Evolutionary conservation across 1,284 basidiomycete species (phyloP).

Genomic region (Kwoniella shivajii): DNA sequence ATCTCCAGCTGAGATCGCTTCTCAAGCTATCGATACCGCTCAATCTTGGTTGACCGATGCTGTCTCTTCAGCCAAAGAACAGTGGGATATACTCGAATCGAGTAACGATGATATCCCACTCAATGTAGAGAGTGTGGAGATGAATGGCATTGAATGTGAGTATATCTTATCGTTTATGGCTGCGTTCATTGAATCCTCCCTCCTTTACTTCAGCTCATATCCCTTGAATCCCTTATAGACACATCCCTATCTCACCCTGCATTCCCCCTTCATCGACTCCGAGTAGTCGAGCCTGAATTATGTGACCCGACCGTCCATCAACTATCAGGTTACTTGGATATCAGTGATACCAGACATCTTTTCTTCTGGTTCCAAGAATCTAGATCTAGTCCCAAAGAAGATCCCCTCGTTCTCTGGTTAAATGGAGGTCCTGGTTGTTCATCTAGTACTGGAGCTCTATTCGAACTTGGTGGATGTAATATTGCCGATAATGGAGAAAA

Average conservation of each 20-base stretch:
- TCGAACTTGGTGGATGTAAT: conserved; percentile 78
- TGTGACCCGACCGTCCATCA: conserved; percentile 84
- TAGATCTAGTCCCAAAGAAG: conserved; percentile 68
- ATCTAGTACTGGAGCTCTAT: conserved; percentile 70
- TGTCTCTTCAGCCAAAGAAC: conserved; percentile 21
- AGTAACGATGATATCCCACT: conserved; percentile 52
- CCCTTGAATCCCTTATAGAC: conserved; percentile 19
- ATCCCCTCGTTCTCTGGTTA: conserved; percentile 80
- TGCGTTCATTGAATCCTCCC: background rate
- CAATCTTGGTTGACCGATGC: conserved; percentile 33
- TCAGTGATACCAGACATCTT: conserved; percentile 69
- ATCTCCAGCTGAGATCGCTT: conserved; percentile 28
- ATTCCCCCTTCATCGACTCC: conserved; percentile 69
- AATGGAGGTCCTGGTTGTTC: conserved; percentile 46
- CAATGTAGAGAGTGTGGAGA: conserved; percentile 57
- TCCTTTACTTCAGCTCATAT: background rate
- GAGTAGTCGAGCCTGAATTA: conserved; percentile 68
- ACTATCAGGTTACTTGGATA: conserved; percentile 86
- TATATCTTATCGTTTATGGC: conserved; percentile 50
- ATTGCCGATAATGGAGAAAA: conserved; percentile 70
- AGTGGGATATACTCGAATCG: conserved; percentile 52
- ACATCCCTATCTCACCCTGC: conserved; percentile 64
- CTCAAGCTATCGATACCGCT: conserved; percentile 36
- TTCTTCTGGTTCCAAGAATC: conserved; percentile 62
- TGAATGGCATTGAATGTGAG: conserved; percentile 66